A percentile compares a stretch with the other conserved stretches of the same genome.
These are phyloP conservation scores for Calocera viscosa DNA, from an alignment of 768 basidiomycete genomes.

Conservation along the genomic window DNA sequence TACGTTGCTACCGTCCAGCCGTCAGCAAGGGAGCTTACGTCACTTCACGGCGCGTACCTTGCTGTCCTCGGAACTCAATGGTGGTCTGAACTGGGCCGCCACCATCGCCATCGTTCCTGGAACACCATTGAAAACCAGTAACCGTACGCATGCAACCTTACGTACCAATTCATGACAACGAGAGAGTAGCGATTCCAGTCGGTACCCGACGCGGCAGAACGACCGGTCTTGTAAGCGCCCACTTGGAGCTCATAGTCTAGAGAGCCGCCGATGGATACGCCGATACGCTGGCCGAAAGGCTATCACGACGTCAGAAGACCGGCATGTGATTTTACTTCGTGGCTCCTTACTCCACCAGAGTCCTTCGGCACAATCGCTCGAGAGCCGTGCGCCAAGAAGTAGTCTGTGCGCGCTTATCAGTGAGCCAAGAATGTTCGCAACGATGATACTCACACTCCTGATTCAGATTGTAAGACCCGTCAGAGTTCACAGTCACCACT, in stretches of 20 bases:
- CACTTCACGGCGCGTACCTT: slow-evolving; percentile 25
- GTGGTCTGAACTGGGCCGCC: slow-evolving; percentile 40
- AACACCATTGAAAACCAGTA: background rate
- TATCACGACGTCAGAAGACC: background rate
- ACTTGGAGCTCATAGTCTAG: slow-evolving; percentile 50
- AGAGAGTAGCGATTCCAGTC: slow-evolving; percentile 57
- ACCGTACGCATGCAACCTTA: background rate
- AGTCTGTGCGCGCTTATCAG: slow-evolving; percentile 26
- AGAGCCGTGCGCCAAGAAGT: slow-evolving; percentile 60
- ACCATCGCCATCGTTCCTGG: slow-evolving; percentile 22
- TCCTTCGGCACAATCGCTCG: slow-evolving; percentile 64
- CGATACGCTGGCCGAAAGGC: slow-evolving; percentile 56
- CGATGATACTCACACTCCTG: slow-evolving; percentile 40
- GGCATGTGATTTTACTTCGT: background rate
- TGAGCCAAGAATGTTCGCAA: background rate
- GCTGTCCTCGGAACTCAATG: slow-evolving; percentile 51
- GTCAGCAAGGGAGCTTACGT: background rate
- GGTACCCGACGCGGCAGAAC: slow-evolving; percentile 31
- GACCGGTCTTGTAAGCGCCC: slow-evolving; percentile 49
- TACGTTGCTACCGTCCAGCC: slow-evolving; percentile 41
- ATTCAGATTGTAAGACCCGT: slow-evolving; percentile 48
- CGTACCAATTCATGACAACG: slow-evolving; percentile 56
- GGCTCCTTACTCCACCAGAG: slow-evolving; percentile 32
- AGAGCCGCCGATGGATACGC: slow-evolving; percentile 45
- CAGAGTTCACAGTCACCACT: slow-evolving; percentile 52